phyloP scores from a whole-genome alignment of 257 asterid species.

The Dorcoceras hygrometricum region DNA sequence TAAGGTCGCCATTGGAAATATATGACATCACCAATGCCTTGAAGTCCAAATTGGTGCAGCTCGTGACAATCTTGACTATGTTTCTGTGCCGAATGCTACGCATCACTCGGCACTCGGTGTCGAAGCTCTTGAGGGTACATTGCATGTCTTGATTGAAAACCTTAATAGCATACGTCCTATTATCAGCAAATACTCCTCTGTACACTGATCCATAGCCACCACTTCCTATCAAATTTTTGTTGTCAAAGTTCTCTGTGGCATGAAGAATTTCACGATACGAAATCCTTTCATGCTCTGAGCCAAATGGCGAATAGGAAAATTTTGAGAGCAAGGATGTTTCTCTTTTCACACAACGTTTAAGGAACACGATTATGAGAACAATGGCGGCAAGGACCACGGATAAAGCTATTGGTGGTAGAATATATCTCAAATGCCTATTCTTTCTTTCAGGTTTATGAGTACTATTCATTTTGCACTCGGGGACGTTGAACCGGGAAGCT shows the following conservation, averaged over 20 bases:
- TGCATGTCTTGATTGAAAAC: slow-evolving; percentile 14
- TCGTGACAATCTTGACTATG: slow-evolving; percentile 9
- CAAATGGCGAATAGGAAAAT: neutral
- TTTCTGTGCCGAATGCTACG: slow-evolving; percentile 20
- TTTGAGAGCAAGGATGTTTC: neutral
- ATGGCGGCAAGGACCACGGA: neutral
- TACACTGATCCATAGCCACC: slow-evolving; percentile 15
- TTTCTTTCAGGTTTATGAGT: neutral
- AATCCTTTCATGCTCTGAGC: neutral
- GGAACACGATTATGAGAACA: neutral
- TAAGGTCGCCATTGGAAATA: slow-evolving; percentile 20
- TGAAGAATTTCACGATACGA: slow-evolving; percentile 14
- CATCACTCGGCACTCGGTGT: slow-evolving; percentile 10
- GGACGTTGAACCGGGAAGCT: neutral
- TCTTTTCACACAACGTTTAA: neutral
- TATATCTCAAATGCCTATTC: neutral
- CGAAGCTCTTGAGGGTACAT: slow-evolving; percentile 16
- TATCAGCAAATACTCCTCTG: neutral
- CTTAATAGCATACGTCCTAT: neutral
- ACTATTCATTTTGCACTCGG: neutral
- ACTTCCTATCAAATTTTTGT: slow-evolving; percentile 2
- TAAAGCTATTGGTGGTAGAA: neutral
- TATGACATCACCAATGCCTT: slow-evolving; percentile 20
- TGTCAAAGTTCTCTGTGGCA: neutral
- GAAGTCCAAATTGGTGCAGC: slow-evolving; percentile 14